Percentiles rank a stretch among this genome's conserved stretches.
Evolutionary conservation across 192 early-diverging fungal species (phyloP).

Genomic region (Coemansia guatemalensis): DNA sequence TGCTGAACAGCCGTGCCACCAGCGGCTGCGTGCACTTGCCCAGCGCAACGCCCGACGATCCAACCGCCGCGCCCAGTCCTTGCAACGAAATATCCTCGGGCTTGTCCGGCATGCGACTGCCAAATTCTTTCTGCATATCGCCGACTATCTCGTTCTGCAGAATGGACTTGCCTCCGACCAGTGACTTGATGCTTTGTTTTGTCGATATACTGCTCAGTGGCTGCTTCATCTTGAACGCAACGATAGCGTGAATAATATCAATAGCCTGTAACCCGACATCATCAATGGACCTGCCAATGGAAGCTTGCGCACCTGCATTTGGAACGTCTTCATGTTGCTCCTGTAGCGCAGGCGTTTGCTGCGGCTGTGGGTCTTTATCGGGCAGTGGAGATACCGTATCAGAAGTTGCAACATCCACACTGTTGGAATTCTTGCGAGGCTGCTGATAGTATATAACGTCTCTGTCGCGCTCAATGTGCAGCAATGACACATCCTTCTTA

Average conservation of each 20-base stretch:
- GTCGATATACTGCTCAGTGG: slow-evolving; percentile 67
- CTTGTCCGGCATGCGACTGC: slow-evolving; percentile 80
- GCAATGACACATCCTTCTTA: background rate
- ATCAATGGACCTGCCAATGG: slow-evolving; percentile 22
- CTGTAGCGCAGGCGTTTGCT: background rate
- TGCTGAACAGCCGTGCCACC: slow-evolving; percentile 74
- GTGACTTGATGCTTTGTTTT: slow-evolving; percentile 72
- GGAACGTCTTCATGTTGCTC: background rate
- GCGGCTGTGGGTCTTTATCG: background rate
- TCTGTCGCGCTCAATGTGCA: slow-evolving; percentile 22
- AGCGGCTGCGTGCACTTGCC: slow-evolving; percentile 81
- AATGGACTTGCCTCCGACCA: slow-evolving; percentile 91
- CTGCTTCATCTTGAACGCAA: slow-evolving; percentile 93
- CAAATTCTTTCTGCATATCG: slow-evolving; percentile 92
- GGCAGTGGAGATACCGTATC: background rate
- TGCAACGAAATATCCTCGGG: slow-evolving; percentile 81
- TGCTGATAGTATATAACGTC: slow-evolving; percentile 17
- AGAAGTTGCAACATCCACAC: background rate
- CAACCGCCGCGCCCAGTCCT: slow-evolving; percentile 73
- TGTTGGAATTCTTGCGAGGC: background rate
- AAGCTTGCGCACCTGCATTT: background rate
- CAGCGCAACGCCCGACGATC: slow-evolving; percentile 58
- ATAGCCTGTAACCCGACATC: slow-evolving; percentile 75
- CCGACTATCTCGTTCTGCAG: slow-evolving; percentile 98
- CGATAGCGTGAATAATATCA: slow-evolving; percentile 73